Conservation (phyloP, 2,329 filamentous ascomycete species). For the Grosmannia serpens region DNA sequence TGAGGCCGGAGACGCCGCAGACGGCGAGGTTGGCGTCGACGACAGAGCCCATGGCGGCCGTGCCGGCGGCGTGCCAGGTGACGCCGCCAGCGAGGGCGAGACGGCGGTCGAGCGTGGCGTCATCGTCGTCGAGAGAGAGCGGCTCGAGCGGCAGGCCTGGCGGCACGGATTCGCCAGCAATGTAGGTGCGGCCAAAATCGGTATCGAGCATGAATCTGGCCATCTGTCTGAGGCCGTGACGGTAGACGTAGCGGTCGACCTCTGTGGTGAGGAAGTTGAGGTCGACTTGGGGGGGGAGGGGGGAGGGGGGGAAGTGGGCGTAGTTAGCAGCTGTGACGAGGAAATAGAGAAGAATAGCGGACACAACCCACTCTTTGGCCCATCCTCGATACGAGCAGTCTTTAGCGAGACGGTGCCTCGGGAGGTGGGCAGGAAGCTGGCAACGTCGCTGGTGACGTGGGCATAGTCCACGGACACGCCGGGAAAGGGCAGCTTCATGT, state of each 20-base stretch:
- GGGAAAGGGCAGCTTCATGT: not conserved
- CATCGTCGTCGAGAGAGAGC: not conserved
- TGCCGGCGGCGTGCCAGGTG: not conserved
- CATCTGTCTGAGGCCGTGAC: not conserved
- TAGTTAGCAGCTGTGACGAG: not conserved
- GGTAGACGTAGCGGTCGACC: not conserved
- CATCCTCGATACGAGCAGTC: not conserved
- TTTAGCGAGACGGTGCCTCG: not conserved
- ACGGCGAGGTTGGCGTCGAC: not conserved
- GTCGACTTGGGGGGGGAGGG: not conserved
- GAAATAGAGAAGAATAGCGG: too few species aligned
- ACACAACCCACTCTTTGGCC: not conserved
- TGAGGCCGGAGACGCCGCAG: not conserved
- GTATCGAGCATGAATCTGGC: not conserved
- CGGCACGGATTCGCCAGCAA: not conserved
- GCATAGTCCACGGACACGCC: not conserved
- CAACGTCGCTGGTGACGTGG: not conserved
- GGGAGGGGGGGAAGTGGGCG: too few species aligned
- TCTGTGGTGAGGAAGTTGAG: not conserved
- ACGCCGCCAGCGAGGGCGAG: not conserved
- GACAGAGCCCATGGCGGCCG: not conserved
- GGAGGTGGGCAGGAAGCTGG: not conserved
- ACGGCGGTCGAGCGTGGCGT: not conserved
- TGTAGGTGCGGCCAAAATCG: not conserved
- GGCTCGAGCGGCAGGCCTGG: not conserved